Evolutionary conservation across 2,329 filamentous ascomycete species (phyloP).

Genomic region (Hymenoscyphus linearis): DNA sequence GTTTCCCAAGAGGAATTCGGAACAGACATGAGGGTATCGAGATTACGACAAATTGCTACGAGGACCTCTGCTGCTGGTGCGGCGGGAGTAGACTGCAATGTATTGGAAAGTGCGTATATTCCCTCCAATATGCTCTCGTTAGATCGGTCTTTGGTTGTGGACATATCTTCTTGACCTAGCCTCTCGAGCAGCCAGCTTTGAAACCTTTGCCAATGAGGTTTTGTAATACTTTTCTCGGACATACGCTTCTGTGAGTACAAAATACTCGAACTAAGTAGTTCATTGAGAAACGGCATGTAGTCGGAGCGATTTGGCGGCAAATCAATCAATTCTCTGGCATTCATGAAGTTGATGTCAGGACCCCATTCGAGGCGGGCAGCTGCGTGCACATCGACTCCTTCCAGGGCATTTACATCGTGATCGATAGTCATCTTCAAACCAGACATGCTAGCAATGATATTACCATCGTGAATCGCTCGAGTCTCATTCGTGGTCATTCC

Average conservation of each 20-base stretch:
- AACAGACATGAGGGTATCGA: not conserved
- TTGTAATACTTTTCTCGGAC: not conserved
- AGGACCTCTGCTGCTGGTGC: not conserved
- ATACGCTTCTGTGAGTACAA: not conserved
- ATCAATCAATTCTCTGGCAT: not conserved
- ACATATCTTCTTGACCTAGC: not conserved
- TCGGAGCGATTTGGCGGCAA: not conserved
- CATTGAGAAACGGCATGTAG: not conserved
- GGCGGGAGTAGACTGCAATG: not conserved
- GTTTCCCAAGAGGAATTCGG: not conserved
- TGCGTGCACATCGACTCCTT: not conserved
- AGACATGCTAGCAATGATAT: not conserved
- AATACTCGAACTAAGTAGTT: not conserved
- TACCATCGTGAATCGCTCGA: not conserved
- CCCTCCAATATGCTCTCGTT: not conserved
- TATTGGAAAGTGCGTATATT: not conserved
- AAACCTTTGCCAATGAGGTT: not conserved
- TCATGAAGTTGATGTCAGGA: slow-evolving; percentile 2
- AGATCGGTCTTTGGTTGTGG: not conserved
- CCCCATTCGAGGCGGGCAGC: not conserved
- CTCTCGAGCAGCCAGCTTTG: not conserved
- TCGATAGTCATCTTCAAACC: not conserved
- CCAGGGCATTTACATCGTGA: not conserved
- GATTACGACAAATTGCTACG: not conserved
- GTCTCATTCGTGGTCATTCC: not conserved